A percentile compares a stretch with the other conserved stretches of the same genome.
phyloP scores from a whole-genome alignment of 352 stramenopile genomes.

The Phytophthora quininea region DNA sequence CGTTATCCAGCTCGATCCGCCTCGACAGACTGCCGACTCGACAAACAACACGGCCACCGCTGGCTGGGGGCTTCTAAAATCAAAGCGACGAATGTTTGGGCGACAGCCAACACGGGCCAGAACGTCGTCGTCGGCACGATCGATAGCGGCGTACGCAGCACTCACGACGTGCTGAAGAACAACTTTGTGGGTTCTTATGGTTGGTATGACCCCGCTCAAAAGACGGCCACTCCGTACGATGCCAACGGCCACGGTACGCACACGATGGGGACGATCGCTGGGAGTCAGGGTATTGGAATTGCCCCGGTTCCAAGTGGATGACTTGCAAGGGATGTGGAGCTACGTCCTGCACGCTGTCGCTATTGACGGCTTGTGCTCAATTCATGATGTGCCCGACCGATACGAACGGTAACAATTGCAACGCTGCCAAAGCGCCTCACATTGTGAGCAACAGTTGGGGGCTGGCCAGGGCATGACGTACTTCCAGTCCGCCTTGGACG shows the following conservation, averaged over 20 bases:
- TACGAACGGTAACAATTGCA: constrained; percentile 50
- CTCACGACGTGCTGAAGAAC: constrained; percentile 36
- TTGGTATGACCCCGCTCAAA: constrained; percentile 48
- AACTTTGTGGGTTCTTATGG: constrained; percentile 45
- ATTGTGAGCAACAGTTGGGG: constrained; percentile 72
- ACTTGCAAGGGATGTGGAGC: constrained; percentile 50
- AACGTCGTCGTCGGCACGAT: constrained; percentile 48
- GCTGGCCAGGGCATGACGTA: constrained; percentile 35
- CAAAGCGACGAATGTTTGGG: constrained; percentile 43
- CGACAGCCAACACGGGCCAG: constrained; percentile 29
- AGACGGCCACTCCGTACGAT: constrained; percentile 44
- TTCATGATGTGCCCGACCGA: constrained; percentile 71
- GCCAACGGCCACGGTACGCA: constrained; percentile 57
- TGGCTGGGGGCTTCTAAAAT: constrained; percentile 47
- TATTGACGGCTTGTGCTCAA: constrained; percentile 48
- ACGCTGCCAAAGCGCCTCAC: constrained; percentile 52
- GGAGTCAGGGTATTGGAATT: constrained; percentile 42
- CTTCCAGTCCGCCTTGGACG: constrained; percentile 43
- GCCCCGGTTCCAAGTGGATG: constrained; percentile 57
- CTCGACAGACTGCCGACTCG: constrained; percentile 17
- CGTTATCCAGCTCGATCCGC: constrained; percentile 20
- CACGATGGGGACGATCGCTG: constrained; percentile 55
- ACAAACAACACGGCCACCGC: constrained; percentile 27
- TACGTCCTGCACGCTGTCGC: constrained; percentile 24
- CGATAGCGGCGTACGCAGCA: constrained; percentile 44